Base-by-base conservation (phyloP, 192 early-diverging fungal genomes). In the Backusella tuberculispora region DNA sequence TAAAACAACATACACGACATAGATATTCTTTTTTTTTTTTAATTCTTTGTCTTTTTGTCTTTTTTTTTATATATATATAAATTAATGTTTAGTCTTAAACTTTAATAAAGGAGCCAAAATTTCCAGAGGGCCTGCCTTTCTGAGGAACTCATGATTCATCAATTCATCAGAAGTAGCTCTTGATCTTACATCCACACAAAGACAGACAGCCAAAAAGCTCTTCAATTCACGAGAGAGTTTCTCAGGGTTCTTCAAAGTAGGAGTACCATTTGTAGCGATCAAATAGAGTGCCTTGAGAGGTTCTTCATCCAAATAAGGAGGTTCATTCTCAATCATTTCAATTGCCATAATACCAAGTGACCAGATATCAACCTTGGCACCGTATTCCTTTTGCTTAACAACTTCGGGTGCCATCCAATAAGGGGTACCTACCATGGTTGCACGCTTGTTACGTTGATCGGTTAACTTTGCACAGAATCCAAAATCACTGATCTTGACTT, bases 241-340 rank as follows among this genome's bases (percentile, higher is more conserved):
- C 77, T 94, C 94, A 19, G 96, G 95, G 71, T 93, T 85, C 83
- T 96, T 94, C 44, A 96, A 84, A 50, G 92, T 92, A 5, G 96
- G 96, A 1, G 95, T 98, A 65, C 96, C 96, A 75, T 96, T 97
- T 60, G 95, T 98, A n/a, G 95, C 96, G 80, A 98, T 97, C 76
- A 98, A 83, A 68, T 96, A 98, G 47, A 97, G 82, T 10, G 96
- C 96, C 82, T 94, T 92, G 78, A 98, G 87, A 50, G 96, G 94
- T 75, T 96, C 94, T 84, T 98, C 96, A 74, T 97, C 92, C 74
- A 98, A 83, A 74, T 98, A 98, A 65, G 96, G 96, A 15, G 95
- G 96, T 78, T 98, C 96, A 70, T 92, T 92, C 81, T 98, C 96
- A 71, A 98, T 90, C 96, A 98, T 97, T 84, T 98, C 95, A 69